Evolutionary conservation across 192 early-diverging fungal species (phyloP), one percentile per base, ranked within the genome.

Genomic region (Coemansia sp.): DNA sequence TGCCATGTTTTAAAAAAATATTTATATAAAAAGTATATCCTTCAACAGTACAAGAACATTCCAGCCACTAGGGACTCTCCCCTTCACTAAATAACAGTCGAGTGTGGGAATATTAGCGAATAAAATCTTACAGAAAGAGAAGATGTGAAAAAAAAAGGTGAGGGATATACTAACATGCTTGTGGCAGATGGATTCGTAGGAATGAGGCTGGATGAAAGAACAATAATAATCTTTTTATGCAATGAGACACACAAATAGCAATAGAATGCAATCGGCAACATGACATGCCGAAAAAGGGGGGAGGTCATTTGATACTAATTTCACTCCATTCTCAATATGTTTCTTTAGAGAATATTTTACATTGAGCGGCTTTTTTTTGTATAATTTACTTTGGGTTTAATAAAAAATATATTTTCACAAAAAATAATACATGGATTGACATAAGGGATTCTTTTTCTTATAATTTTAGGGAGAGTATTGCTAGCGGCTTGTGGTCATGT

Each of bases 371-470:
- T 9, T 34, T 4, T n/a, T 18, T 21, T 31, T 56, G 30, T 34
- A 56, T 60, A 30, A 25, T 49, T 26, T 25, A 7, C 25, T 50
- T 60, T 49, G 59, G 59, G 21, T 49, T 34, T 34, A 34, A 34
- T 44, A 50, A 27, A 50, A 49, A 49, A 30, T 50, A 49, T 26
- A 23, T 26, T 28, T 4, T 26, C 53, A 54, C 2, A 30, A 27
- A 54, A 14, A 28, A 38, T 7, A 60, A 60, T 60, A 26, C 58
- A 47, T 23, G 32, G 28, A 38, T 38, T 38, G 1, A 7, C 10
- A 38, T 38, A 12, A 12, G 34, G 6, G 8, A 38, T 38, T 38
- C 12, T 4, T 56, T 19, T 56, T n/a, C 28, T 54, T 22, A 24
- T 21, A 25, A 56, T 44, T 16, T 14, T 14, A 44, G 38, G 38